phyloP scores from a whole-genome alignment of 2,329 filamentous ascomycete genomes.

The Raffaelea deltoideospora region DNA sequence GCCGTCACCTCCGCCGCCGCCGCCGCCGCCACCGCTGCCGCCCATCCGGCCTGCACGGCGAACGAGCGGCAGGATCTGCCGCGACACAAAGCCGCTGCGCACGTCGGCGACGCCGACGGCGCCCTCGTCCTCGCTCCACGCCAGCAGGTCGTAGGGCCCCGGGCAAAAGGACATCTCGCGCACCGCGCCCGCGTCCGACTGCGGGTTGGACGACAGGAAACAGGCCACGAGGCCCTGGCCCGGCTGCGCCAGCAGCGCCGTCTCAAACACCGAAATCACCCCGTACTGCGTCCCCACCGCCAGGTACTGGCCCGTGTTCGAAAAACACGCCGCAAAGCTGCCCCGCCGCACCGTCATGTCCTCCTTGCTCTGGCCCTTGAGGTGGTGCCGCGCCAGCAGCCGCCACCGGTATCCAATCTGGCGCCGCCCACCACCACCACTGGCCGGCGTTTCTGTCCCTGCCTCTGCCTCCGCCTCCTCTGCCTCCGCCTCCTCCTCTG shows the following conservation, averaged over 20 bases:
- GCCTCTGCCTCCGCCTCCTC: too few species aligned
- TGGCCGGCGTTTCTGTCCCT: too few species aligned
- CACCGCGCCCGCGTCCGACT: conserved; percentile 60
- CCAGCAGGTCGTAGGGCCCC: conserved; percentile 74
- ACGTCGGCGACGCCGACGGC: conserved; percentile 61
- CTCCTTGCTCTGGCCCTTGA: conserved; percentile 40
- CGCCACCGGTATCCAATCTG: conserved; percentile 38
- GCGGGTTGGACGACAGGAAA: conserved; percentile 63
- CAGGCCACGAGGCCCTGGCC: conserved; percentile 49
- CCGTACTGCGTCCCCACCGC: conserved; percentile 71
- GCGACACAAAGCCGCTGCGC: conserved; percentile 47
- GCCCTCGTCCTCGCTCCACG: conserved; percentile 85
- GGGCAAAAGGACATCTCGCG: conserved; percentile 87
- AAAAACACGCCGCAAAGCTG: conserved; percentile 69
- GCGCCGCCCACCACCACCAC: too few species aligned
- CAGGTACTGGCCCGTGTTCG: conserved; percentile 52
- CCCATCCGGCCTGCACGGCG: too few species aligned
- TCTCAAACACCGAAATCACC: conserved; percentile 61
- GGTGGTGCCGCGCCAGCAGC: conserved; percentile 32
- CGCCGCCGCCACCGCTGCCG: background rate
- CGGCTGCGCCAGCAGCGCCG: conserved; percentile 27
- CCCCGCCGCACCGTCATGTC: conserved; percentile 43
- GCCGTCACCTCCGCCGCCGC: background rate
- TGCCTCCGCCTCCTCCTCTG: too few species aligned
- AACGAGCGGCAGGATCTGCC: conserved; percentile 57